phyloP scores from a whole-genome alignment of 768 basidiomycete species.

The Polyporus arcularius region DNA sequence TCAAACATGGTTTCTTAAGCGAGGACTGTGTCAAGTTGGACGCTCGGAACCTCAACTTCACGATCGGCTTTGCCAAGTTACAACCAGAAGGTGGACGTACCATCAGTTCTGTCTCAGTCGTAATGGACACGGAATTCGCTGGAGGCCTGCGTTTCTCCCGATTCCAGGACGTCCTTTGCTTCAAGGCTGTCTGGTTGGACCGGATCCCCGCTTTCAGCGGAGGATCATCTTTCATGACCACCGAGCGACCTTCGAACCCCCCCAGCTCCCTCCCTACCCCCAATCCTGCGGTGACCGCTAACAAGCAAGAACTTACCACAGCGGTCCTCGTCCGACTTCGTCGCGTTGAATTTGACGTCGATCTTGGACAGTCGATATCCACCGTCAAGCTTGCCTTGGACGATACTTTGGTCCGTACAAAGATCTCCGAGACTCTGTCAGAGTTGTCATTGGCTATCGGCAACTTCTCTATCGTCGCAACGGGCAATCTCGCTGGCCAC shows the following conservation, averaged over 20 bases:
- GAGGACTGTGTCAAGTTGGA: constrained; percentile 81
- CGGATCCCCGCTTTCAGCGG: constrained; percentile 74
- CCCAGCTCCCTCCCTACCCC: constrained; percentile 17
- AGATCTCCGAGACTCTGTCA: constrained; percentile 57
- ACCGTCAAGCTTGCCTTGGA: constrained; percentile 64
- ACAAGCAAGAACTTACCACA: constrained; percentile 54
- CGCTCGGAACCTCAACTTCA: constrained; percentile 81
- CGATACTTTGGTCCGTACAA: constrained; percentile 65
- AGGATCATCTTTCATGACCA: constrained; percentile 33
- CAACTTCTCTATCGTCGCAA: constrained; percentile 55
- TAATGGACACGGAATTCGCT: constrained; percentile 83
- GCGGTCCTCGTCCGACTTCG: constrained; percentile 71
- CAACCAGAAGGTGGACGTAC: constrained; percentile 37
- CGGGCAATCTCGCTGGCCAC: constrained; percentile 71
- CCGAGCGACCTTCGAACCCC: constrained; percentile 22
- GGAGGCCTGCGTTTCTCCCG: constrained; percentile 82
- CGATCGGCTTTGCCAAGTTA: constrained; percentile 64
- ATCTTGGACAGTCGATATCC: constrained; percentile 87
- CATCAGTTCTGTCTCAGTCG: constrained; percentile 64
- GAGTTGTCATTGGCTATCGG: constrained; percentile 69
- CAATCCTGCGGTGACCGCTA: constrained; percentile 17
- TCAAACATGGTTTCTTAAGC: constrained; percentile 84
- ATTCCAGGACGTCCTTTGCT: constrained; percentile 88
- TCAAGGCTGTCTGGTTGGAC: constrained; percentile 95
- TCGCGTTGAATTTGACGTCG: constrained; percentile 70